Percentiles rank a stretch among this genome's conserved stretches.
Conservation (phyloP, 305 asterid genomes). For the Salvia sclarea region DNA sequence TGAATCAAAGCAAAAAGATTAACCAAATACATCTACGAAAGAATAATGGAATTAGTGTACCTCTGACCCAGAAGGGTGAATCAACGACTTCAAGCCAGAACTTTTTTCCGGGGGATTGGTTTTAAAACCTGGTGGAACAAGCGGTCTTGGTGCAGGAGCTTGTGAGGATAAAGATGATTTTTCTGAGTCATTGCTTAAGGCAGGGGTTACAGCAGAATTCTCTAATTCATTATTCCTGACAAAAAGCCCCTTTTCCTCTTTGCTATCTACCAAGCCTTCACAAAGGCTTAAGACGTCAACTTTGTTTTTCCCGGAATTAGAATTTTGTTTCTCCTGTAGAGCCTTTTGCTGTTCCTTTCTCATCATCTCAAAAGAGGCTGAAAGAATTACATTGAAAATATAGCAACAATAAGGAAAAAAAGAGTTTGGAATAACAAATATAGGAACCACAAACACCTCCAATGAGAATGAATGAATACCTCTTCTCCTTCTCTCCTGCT, state of each 20-base stretch:
- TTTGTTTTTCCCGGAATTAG: slow-evolving; percentile 51
- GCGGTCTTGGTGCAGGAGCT: slow-evolving; percentile 70
- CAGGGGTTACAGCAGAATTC: slow-evolving; percentile 40
- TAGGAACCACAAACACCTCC: slow-evolving; percentile 29
- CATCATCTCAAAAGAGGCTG: slow-evolving; percentile 92
- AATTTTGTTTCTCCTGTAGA: slow-evolving; percentile 81
- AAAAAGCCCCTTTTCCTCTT: slow-evolving; percentile 48
- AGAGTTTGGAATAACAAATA: slow-evolving; percentile 25
- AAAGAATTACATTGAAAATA: slow-evolving; percentile 29
- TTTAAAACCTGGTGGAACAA: slow-evolving; percentile 91
- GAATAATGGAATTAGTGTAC: slow-evolving; percentile 37
- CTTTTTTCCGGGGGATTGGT: slow-evolving; percentile 58
- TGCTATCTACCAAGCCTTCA: slow-evolving; percentile 46
- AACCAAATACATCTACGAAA: slow-evolving; percentile 12
- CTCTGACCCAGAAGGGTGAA: slow-evolving; percentile 53
- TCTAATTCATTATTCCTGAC: slow-evolving; percentile 47
- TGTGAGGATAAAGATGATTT: slow-evolving; percentile 60
- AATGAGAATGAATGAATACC: slow-evolving; percentile 51
- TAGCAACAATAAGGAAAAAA: slow-evolving; percentile 24
- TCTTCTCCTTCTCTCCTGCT: slow-evolving; percentile 96
- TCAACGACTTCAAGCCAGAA: slow-evolving; percentile 54
- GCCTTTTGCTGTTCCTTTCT: slow-evolving; percentile 91
- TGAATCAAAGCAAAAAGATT: not conserved
- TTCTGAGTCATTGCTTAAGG: slow-evolving; percentile 52
- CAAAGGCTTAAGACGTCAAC: slow-evolving; percentile 44